These are phyloP conservation scores for Teratosphaeria epicoccoides DNA, from an alignment of 2,329 filamentous ascomycete genomes.

Conservation along the genomic window DNA sequence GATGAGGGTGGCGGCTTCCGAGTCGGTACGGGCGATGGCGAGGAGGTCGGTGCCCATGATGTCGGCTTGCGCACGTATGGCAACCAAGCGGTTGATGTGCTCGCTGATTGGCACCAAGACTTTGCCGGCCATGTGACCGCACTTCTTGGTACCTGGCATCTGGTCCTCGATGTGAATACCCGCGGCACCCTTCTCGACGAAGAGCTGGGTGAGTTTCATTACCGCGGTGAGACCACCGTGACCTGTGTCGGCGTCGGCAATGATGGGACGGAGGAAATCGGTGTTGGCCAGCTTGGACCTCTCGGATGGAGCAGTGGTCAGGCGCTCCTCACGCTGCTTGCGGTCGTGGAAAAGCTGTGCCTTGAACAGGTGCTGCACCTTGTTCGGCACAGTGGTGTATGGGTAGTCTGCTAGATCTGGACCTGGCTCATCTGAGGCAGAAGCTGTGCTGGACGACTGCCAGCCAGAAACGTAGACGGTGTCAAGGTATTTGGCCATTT, in stretches of 20 bases:
- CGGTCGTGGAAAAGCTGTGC: constrained; percentile 99
- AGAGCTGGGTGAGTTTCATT: constrained; percentile 98
- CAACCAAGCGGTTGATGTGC: constrained; percentile 94
- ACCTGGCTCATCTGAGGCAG: constrained; percentile 86
- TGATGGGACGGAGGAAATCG: constrained; percentile 90
- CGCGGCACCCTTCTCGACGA: constrained; percentile 90
- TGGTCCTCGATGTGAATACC: constrained; percentile 99
- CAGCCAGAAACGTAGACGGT: constrained; percentile 98
- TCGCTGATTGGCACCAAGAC: constrained; percentile 93
- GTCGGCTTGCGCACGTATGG: constrained; percentile 93
- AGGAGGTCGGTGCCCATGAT: constrained; percentile 94
- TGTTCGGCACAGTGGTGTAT: constrained; percentile 88
- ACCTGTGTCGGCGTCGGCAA: constrained; percentile 94
- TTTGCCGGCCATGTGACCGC: constrained; percentile 98
- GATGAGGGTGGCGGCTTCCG: constrained; percentile 94
- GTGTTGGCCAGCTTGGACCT: constrained; percentile 65
- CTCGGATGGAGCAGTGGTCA: constrained; percentile 62
- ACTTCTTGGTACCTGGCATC: constrained; percentile 97
- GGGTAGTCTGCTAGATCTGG: constrained; percentile 98
- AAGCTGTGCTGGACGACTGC: constrained; percentile 96
- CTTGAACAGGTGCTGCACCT: constrained; percentile 95
- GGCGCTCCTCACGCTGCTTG: constrained; percentile 92
- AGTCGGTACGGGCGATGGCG: constrained; percentile 87
- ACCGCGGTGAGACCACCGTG: constrained; percentile 96
- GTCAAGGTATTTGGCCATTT: constrained; percentile 98